Base-by-base conservation (phyloP, 306 rosid species). In the Luffa acutangula region DNA sequence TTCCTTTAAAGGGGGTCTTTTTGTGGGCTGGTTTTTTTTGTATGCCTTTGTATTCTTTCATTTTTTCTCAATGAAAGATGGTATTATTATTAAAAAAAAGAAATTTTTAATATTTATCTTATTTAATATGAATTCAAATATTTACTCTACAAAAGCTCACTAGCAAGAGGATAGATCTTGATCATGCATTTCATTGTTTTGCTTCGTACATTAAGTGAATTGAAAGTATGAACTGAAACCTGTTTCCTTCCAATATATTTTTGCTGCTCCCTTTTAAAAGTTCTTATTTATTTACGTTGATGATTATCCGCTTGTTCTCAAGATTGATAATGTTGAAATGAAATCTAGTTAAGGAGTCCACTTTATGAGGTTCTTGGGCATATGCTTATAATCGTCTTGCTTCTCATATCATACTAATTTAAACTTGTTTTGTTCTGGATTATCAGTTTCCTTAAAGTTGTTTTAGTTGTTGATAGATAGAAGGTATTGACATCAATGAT, bases 331-430 rank as follows among this genome's bases (percentile, higher is more conserved):
- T 53, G 80, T 84, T 25, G 31, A 25, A 25, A 25, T 91, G 97
- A 91, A 91, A 93, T 85, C 94, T 12, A 89, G 93, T 78, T 88
- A 88, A 81, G 53, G 97, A 63, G 92, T 91, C 12, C 95, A 83
- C 84, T 91, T 91, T 78, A 97, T 90, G n/a, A 82, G 91, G 81
- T 2, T 52, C 58, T 53, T 13, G 20, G 15, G 58, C 58, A 53
- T 53, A 53, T 3, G 5, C 12, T 2, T 8, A 9, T 49, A 0
- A 53, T 7, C 17, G 6, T 53, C 3, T 53, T 17, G 1, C 14
- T 48, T 25, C 31, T 25, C 31, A 25, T 25, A 25, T 25, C 31
- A 25, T 25, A 25, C 31, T 45, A 60, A 60, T 21, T 31, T 14
- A 60, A 59, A 59, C 65, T 4, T 21, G 4, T 25, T 59, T 20